phyloP scores from a whole-genome alignment of 2,329 filamentous ascomycete species.

The Fusarium staphyleae region DNA sequence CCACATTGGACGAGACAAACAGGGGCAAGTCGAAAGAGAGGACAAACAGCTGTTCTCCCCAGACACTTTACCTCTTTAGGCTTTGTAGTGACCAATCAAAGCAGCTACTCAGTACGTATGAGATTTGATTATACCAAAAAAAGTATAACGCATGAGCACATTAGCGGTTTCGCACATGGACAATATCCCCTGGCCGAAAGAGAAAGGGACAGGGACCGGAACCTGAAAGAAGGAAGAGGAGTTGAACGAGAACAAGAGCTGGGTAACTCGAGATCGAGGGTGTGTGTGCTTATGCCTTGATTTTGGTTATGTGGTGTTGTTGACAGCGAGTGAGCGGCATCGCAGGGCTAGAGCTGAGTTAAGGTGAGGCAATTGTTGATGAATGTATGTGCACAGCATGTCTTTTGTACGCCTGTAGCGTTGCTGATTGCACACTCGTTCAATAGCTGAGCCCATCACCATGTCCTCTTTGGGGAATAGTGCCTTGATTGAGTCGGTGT shows the following conservation, averaged over 20 bases:
- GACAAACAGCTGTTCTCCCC: too few relatives aligned
- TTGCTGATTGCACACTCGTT: background rate
- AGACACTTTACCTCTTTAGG: too few relatives aligned
- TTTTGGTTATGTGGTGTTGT: conserved; percentile 2
- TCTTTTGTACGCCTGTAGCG: background rate
- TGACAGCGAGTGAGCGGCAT: conserved; percentile 12
- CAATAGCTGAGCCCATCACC: conserved; percentile 29
- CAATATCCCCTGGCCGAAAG: too few relatives aligned
- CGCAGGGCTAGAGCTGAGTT: background rate
- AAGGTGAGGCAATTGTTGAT: background rate
- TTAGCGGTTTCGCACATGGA: too few relatives aligned
- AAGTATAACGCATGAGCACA: too few relatives aligned
- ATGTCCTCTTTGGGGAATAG: conserved; percentile 35
- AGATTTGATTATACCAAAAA: too few relatives aligned
- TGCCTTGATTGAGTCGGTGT: conserved; percentile 22
- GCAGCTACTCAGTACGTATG: too few relatives aligned
- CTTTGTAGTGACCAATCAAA: too few relatives aligned
- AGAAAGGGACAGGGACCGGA: too few relatives aligned
- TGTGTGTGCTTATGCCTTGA: conserved; percentile 22
- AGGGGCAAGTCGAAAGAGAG: conserved; percentile 15
- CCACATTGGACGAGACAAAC: conserved; percentile 34
- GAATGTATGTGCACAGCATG: background rate
- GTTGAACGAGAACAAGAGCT: conserved; percentile 10
- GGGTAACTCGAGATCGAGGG: conserved; percentile 18
- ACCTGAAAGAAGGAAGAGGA: conserved; percentile 20